Evolutionary conservation across 164 flowering plant species (phyloP).

Genomic region (Magnolia officinalis): DNA sequence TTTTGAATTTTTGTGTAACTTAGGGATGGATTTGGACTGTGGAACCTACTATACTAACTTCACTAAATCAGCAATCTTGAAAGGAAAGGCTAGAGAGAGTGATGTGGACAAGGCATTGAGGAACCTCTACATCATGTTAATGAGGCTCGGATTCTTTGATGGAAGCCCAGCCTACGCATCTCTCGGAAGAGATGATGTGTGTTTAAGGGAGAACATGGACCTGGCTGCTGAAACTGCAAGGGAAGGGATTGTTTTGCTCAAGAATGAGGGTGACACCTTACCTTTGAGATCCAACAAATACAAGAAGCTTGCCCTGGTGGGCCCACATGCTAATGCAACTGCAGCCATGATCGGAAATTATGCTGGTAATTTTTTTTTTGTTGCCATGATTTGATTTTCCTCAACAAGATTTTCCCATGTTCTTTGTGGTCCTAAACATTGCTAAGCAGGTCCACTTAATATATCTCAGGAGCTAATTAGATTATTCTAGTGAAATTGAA

Average conservation of each 20-base stretch:
- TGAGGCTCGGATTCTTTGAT: constrained; percentile 40
- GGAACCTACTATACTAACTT: constrained; percentile 54
- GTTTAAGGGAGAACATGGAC: constrained; percentile 49
- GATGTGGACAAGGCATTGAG: constrained; percentile 55
- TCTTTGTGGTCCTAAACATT: too few species aligned
- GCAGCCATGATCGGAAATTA: constrained; percentile 12
- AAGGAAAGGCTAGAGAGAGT: constrained; percentile 35
- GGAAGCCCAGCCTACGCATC: constrained; percentile 36
- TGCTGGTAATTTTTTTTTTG: neutral
- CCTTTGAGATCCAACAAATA: constrained; percentile 34
- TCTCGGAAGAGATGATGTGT: constrained; percentile 58
- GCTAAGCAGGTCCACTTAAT: too few species aligned
- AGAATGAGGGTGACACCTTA: constrained; percentile 33
- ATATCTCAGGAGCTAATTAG: too few species aligned
- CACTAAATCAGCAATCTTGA: constrained; percentile 40
- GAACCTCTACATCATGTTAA: constrained; percentile 46
- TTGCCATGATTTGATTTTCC: too few species aligned
- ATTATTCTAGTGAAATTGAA: too few species aligned
- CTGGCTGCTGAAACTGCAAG: constrained; percentile 66
- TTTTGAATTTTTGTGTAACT: neutral
- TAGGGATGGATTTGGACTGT: constrained; percentile 71
- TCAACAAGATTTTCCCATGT: too few species aligned
- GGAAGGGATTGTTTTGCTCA: constrained; percentile 61
- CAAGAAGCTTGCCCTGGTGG: neutral
- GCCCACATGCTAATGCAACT: constrained; percentile 10